A percentile compares a stretch with the other conserved stretches of the same genome.
phyloP scores from a whole-genome alignment of 371 early-diverging fungal species.

The Haplosporangium sp. region DNA sequence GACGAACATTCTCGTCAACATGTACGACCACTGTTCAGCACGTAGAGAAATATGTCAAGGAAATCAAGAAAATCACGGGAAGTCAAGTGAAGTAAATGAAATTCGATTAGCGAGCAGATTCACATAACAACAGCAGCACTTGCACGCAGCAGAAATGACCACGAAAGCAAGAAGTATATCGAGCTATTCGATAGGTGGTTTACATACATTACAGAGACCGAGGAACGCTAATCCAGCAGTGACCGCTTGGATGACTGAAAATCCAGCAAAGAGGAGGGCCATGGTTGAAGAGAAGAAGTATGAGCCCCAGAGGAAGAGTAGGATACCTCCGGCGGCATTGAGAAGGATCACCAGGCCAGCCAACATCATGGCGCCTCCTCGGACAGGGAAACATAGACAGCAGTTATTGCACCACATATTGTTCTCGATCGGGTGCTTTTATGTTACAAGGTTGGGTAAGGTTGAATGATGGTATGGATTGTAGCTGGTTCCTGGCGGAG shows the following conservation, averaged over 20 bases:
- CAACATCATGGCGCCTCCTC: slow-evolving; percentile 50
- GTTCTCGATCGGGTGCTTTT: background rate
- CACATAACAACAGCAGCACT: background rate
- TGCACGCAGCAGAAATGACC: background rate
- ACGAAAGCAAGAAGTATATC: no score
- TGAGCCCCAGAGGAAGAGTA: slow-evolving; percentile 49
- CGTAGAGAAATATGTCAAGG: background rate
- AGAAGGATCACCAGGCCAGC: slow-evolving; percentile 27
- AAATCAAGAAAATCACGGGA: background rate
- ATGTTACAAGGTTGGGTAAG: background rate
- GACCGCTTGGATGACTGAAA: slow-evolving; percentile 40
- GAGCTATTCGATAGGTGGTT: background rate
- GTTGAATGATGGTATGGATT: background rate
- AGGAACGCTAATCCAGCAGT: slow-evolving; percentile 49
- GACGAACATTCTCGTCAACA: slow-evolving; percentile 51
- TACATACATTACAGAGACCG: slow-evolving; percentile 46
- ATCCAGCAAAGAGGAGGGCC: slow-evolving; percentile 48
- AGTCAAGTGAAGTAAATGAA: background rate
- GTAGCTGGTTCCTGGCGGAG: background rate
- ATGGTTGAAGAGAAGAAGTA: slow-evolving; percentile 48
- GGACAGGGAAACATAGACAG: slow-evolving; percentile 45
- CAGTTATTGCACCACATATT: slow-evolving; percentile 56
- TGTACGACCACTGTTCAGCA: slow-evolving; percentile 45
- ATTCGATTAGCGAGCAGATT: background rate
- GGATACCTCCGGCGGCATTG: slow-evolving; percentile 38